Base-by-base conservation (phyloP, 768 basidiomycete genomes). In the Polyporus arcularius region DNA sequence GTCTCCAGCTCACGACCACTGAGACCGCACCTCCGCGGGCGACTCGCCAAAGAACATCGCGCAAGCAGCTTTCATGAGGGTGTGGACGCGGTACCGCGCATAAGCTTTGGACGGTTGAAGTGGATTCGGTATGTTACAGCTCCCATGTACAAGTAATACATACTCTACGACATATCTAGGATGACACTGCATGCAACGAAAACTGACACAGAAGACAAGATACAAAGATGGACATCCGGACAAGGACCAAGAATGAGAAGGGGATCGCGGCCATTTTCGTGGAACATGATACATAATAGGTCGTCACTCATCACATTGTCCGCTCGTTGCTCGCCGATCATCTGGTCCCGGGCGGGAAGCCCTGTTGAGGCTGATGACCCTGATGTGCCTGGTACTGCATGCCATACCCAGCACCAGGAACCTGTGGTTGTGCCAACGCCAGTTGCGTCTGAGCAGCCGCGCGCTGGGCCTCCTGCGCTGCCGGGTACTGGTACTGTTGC, bases 401-500 rank as follows among this genome's bases (percentile, higher is more conserved):
- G 7, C 48, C 56, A 18, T 67, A 67, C 12, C 55, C 55, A 1
- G 63, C 62, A 18, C 62, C 62, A 14, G 62, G 62, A 12, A 63
- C 47, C 31, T 63, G 62, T 16, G 62, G 62, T 39, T 63, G 62
- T 4, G 57, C 57, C 31, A 63, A 48, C 16, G 57, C 57, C 12
- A 58, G 50, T 43, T 63, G 62, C 28, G 60, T 57, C 32, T 56
- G 39, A 7, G 47, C 55, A 14, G 47, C 53, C n/a, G 31, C 21
- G 26, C 55, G 52, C 42, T 64, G 64, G 40, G 65, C 63, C 46
- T 65, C 65, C 32, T 70, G 62, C 6, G 58, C 53, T 52, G 70
- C 75, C 48, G 74, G 74, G n/a, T 73, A 74, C 52, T 73, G 74
- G 42, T 73, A 71, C 60, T 77, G 75, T 38, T 71, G 72, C 40